Evolutionary conservation across 768 basidiomycete species (phyloP).

Genomic region (Leccinum uliginosum): DNA sequence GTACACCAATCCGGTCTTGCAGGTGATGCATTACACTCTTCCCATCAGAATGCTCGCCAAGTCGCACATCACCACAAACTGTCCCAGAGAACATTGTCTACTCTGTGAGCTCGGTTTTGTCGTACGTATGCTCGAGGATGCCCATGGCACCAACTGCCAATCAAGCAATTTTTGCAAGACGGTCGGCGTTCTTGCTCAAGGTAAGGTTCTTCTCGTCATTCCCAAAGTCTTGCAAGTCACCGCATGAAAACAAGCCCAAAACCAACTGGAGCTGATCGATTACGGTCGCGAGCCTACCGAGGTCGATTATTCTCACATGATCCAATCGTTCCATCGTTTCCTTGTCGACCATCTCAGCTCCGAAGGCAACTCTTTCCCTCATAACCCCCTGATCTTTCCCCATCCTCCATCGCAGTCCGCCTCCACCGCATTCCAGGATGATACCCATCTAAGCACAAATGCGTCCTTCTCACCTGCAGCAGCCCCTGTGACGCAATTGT

Average conservation of each 20-base stretch:
- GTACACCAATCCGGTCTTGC: slow-evolving; percentile 88
- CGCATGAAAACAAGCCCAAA: slow-evolving; percentile 42
- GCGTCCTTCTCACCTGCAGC: slow-evolving; percentile 35
- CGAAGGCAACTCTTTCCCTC: slow-evolving; percentile 63
- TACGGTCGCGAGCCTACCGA: slow-evolving; percentile 72
- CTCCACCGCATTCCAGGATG: slow-evolving; percentile 14
- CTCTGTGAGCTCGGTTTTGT: slow-evolving; percentile 95
- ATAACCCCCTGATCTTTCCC: slow-evolving; percentile 54
- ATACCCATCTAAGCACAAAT: slow-evolving; percentile 11
- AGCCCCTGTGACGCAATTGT: slow-evolving; percentile 80
- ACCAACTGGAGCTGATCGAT: slow-evolving; percentile 86
- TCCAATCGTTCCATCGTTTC: slow-evolving; percentile 94
- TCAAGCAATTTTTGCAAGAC: slow-evolving; percentile 96
- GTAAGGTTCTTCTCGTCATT: slow-evolving; percentile 35
- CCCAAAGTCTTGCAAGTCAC: background rate
- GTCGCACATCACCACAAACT: slow-evolving; percentile 86
- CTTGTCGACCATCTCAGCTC: slow-evolving; percentile 78
- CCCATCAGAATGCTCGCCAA: slow-evolving; percentile 83
- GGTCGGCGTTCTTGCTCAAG: slow-evolving; percentile 82
- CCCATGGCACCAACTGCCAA: slow-evolving; percentile 90
- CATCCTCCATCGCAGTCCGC: slow-evolving; percentile 11
- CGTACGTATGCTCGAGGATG: slow-evolving; percentile 93
- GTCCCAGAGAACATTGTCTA: slow-evolving; percentile 87
- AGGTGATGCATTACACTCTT: slow-evolving; percentile 80
- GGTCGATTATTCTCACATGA: slow-evolving; percentile 80